phyloP scores from a whole-genome alignment of 208 protist species.

The Angomonas deanei region DNA sequence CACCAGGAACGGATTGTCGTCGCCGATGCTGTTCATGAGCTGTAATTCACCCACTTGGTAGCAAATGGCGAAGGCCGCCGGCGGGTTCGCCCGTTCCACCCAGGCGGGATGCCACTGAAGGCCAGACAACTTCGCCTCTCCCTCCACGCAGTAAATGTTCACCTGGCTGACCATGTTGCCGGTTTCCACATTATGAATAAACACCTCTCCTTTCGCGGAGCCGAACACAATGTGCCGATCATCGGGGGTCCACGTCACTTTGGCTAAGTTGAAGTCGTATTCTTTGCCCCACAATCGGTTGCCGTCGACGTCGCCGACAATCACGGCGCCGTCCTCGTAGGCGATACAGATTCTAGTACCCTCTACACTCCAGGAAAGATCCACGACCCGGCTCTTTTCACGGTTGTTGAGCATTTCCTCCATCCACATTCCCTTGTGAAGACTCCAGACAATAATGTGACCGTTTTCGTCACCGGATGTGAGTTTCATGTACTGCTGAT shows the following conservation, averaged over 20 bases:
- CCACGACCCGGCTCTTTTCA: constrained; percentile 90
- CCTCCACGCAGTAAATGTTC: constrained; percentile 42
- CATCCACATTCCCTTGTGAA: constrained; percentile 96
- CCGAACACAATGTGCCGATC: constrained; percentile 89
- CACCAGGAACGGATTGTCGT: constrained; percentile 86
- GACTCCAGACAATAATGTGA: constrained; percentile 96
- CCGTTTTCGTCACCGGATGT: constrained; percentile 92
- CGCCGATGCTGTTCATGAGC: constrained; percentile 87
- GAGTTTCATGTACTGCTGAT: constrained; percentile 94
- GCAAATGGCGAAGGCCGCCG: constrained; percentile 85
- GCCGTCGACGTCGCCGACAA: constrained; percentile 95
- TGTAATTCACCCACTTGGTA: constrained; percentile 88
- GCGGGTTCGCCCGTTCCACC: constrained; percentile 71
- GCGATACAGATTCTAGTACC: constrained; percentile 96
- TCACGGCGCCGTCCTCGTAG: constrained; percentile 95
- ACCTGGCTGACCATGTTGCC: constrained; percentile 81
- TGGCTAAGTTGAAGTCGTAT: constrained; percentile 75
- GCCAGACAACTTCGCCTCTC: constrained; percentile 38
- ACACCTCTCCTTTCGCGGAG: constrained; percentile 81
- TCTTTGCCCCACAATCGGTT: constrained; percentile 95
- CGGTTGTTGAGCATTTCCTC: constrained; percentile 99
- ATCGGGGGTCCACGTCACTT: constrained; percentile 95
- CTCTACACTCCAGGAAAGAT: constrained; percentile 91
- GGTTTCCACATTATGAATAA: constrained; percentile 79
- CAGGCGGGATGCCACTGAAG: constrained; percentile 84